These are phyloP conservation scores for Thraustochytrium striatum DNA, from an alignment of 352 stramenopile species.

Conservation along the genomic window DNA sequence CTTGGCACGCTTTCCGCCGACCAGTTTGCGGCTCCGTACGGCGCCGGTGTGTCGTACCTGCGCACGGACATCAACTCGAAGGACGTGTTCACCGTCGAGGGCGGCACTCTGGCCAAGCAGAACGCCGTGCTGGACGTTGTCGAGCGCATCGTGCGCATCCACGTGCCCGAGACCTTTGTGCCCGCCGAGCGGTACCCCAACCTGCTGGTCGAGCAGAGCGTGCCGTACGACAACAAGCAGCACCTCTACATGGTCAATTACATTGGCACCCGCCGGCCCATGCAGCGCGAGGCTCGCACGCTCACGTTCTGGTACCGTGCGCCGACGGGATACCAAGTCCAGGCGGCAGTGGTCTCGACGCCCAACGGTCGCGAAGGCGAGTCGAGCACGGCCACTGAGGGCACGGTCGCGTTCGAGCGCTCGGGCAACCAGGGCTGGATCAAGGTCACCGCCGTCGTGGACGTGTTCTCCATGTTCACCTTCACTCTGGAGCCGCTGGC, in stretches of 20 bases:
- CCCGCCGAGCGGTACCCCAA: no score
- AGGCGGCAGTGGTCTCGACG: no score
- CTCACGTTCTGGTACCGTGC: no score
- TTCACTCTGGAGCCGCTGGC: neutral
- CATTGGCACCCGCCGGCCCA: no score
- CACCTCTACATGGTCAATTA: conserved; percentile 42
- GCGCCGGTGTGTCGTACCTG: neutral
- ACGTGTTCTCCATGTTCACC: neutral
- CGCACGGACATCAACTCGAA: neutral
- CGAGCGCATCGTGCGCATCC: neutral
- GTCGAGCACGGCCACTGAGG: no score
- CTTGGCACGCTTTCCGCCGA: conserved; percentile 1
- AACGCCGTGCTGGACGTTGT: neutral
- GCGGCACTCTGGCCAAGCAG: neutral
- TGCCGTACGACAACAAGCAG: neutral
- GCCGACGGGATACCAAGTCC: no score
- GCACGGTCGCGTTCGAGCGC: no score
- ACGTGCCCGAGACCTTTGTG: neutral
- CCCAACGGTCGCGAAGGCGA: no score
- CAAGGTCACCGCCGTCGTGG: neutral
- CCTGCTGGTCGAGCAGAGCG: neutral
- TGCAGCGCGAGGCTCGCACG: no score
- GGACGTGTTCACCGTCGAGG: conserved; percentile 5
- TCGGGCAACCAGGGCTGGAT: neutral
- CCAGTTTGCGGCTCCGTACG: neutral